Base-by-base conservation (phyloP, 75 land plant genomes). In the Pseudotsuga menziesii region DNA sequence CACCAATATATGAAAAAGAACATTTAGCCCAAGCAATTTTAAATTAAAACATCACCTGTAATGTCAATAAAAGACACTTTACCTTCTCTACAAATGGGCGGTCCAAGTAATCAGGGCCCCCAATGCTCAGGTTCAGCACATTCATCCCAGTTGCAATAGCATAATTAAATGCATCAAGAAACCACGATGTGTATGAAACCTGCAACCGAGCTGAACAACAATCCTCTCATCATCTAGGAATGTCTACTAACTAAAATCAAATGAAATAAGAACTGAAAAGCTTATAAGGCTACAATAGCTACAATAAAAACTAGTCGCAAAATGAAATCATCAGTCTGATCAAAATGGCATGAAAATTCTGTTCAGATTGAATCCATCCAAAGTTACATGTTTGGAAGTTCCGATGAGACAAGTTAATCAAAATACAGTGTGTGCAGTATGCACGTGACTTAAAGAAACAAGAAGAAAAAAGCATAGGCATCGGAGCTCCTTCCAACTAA, bases 111-210 rank as follows among this genome's bases (percentile, higher is more conserved):
- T 97, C 99, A 70, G 99, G 99, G 66, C 99, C 99, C 73, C 99
- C 99, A 73, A 97, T 97, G 78, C 99, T 97, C 81, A 97, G 80
- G 79, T 97, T 97, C 7, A 97, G 88, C 71, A 97, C 94, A 89
- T 97, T 93, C 89, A 97, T 94, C 39, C 89, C 80, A 22, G 90
- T 92, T 59, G 99, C 99, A 77, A 97, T 97, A 20, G 99, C 99
- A 89, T 97, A 97, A 67, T 97, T 97, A 87, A 97, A 97, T 32
- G 99, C 99, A 89, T 97, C 99, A 78, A 97, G 89, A 75, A 97
- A 97, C 99, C 99, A 97, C 54, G 98, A 94, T 66, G 99, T 97
- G 72, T 97, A 97, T 27, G 99, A 97, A 36, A 97, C 96, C 99
- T 97, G 95, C 91, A 96, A 81, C 80, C 57, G 78, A 62, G 85